Evolutionary conservation across 1,284 basidiomycete genomes (phyloP).

Genomic region (Hymenochaete sp.): DNA sequence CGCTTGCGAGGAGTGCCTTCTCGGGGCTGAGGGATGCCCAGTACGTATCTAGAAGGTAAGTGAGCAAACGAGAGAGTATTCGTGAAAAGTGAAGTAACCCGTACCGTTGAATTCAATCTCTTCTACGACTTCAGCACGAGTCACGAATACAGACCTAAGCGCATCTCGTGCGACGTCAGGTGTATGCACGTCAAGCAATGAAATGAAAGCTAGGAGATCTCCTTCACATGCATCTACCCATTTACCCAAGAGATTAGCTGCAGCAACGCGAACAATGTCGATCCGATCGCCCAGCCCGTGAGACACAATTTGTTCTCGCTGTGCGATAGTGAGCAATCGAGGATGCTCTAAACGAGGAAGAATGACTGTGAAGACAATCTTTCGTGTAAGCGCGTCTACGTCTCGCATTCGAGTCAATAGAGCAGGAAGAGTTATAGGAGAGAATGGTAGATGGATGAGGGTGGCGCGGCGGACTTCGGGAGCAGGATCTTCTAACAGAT

Average conservation of each 20-base stretch:
- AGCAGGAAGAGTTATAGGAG: slow-evolving; percentile 50
- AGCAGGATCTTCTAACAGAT: slow-evolving; percentile 13
- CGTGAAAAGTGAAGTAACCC: neutral
- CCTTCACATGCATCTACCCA: slow-evolving; percentile 53
- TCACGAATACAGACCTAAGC: slow-evolving; percentile 55
- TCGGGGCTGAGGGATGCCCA: slow-evolving; percentile 77
- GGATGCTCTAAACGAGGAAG: slow-evolving; percentile 53
- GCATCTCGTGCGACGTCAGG: slow-evolving; percentile 58
- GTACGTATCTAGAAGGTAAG: slow-evolving; percentile 48
- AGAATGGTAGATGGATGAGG: slow-evolving; percentile 73
- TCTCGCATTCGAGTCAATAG: slow-evolving; percentile 83
- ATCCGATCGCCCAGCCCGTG: slow-evolving; percentile 88
- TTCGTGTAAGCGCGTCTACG: slow-evolving; percentile 74
- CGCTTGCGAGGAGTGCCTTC: slow-evolving; percentile 75
- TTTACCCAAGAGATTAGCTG: slow-evolving; percentile 62
- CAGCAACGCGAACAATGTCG: slow-evolving; percentile 68
- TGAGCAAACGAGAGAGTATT: too few species aligned
- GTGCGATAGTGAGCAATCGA: slow-evolving; percentile 60
- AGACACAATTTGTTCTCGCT: slow-evolving; percentile 71
- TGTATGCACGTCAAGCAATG: slow-evolving; percentile 49
- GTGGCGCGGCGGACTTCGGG: slow-evolving; percentile 15
- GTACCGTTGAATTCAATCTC: slow-evolving; percentile 65
- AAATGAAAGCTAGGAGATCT: slow-evolving; percentile 45
- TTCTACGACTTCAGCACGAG: slow-evolving; percentile 51
- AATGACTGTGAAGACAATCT: slow-evolving; percentile 70